A percentile compares a stretch with the other conserved stretches of the same genome.
These are phyloP conservation scores for Neospora caninum DNA, from an alignment of 169 alveolate species.

Conservation along the genomic window DNA sequence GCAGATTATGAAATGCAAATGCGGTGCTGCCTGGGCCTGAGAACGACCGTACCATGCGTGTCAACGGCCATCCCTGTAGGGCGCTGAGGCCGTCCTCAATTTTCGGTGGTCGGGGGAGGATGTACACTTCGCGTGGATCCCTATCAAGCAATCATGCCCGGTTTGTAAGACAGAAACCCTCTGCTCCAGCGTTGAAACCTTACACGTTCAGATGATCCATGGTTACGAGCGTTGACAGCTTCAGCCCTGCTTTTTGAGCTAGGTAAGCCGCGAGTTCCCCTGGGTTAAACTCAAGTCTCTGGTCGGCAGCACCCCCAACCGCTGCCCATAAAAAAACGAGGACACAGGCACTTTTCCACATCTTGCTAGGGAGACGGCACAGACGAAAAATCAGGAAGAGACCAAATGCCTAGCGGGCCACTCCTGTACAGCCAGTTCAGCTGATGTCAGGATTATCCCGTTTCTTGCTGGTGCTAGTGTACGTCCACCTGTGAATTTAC, in stretches of 20 bases:
- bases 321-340: not conserved
- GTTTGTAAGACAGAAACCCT: not conserved
- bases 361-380: not conserved
- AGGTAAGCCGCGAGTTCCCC: not conserved
- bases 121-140: not conserved
- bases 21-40: not conserved
- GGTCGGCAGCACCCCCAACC: not conserved
- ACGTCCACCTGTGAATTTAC: too few relatives aligned
- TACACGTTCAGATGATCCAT: not conserved
- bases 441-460: too few relatives aligned
- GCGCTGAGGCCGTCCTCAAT: conserved; percentile 38
- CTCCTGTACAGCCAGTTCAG: too few relatives aligned
- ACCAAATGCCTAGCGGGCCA: too few relatives aligned
- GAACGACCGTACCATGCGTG: not conserved
- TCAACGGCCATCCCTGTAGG: conserved; percentile 2
- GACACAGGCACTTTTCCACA: conserved; percentile 8
- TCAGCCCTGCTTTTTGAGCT: not conserved
- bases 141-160: not conserved
- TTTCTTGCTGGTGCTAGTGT: too few relatives aligned
- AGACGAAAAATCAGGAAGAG: too few relatives aligned
- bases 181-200: not conserved
- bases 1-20: not conserved
- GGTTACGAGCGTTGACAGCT: conserved; percentile 12
- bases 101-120: conserved; percentile 30
- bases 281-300: not conserved